Base-by-base conservation (phyloP, 768 basidiomycete species). In the Boletales sp. region DNA sequence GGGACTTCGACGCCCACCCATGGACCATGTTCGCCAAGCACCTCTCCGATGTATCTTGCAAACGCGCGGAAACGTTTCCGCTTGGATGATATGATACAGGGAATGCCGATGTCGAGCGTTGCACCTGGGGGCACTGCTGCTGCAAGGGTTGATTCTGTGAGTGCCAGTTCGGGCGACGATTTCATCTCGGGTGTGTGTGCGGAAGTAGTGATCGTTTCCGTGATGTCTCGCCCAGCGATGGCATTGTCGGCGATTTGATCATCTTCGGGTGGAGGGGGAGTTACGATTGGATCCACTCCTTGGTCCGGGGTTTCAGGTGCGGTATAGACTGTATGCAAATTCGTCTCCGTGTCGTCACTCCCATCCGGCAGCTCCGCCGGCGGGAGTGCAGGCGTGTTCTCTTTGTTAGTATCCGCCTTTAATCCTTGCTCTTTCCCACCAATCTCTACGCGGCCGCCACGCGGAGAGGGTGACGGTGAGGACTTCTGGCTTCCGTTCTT, bases 1-100 rank as follows among this genome's bases (percentile, higher is more conserved):
- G 90, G 89, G 11, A 93, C 88, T 65, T 94, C 92, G 14, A 94
- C 88, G 13, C 92, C 92, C 8, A 94, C 88, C 92, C 92, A 94
- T 0, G 88, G 82, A 1, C 92, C 92, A 5, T 62, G 57, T 65
- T 92, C 88, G 34, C 91, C 92, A 43, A 80, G 76, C 2, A 94
- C 83, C 62, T 91, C 89, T 7, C 88, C 92, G 45, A 94, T 91
- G 63, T 94, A 94, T 5, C 91, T 74, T 18, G 90, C 92, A 60
- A 83, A 86, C 1, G 92, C 92, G 44, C 87, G 84, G 77, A 94
- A 91, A 9, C 90, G 80, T 54, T 86, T 84, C 34, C 87, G 79
- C 63, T 89, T 87, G 37, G 84, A 86, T 3, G 88, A 81, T 55
- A 94, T 87, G 64, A 94, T 91, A 70, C 92, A 94, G 0, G 92